These are phyloP conservation scores for Mycena belliarum DNA, from an alignment of 768 basidiomycete genomes.

Conservation along the genomic window DNA sequence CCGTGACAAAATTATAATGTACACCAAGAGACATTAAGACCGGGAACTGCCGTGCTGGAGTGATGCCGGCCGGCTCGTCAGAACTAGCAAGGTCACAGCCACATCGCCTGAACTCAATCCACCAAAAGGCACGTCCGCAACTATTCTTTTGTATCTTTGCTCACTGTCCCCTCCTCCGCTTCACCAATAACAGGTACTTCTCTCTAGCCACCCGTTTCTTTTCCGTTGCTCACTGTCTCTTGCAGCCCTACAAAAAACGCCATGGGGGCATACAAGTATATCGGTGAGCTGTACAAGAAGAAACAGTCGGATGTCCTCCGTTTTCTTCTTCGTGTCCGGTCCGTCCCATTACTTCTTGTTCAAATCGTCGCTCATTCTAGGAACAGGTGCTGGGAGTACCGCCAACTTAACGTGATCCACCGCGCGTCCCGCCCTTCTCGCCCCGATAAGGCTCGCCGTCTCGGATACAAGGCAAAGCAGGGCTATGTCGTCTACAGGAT, in stretches of 20 bases:
- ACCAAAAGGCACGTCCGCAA: conserved; percentile 15
- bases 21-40: too few relatives aligned
- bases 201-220: too few relatives aligned
- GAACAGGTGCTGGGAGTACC: conserved; percentile 99
- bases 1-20: too few relatives aligned
- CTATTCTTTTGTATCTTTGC: neutral
- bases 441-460: conserved; percentile 97
- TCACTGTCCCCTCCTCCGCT: too few relatives aligned
- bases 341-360: conserved; percentile 27
- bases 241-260: conserved; percentile 52
- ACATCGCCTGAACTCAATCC: neutral
- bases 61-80: too few relatives aligned
- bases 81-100: too few relatives aligned
- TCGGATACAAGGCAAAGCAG: conserved; percentile 99
- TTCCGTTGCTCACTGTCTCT: conserved; percentile 12
- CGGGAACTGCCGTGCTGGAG: too few relatives aligned
- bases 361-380: conserved; percentile 28
- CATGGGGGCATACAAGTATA: conserved; percentile 97
- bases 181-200: too few relatives aligned
- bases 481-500: conserved; percentile 98
- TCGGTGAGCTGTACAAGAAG: conserved; percentile 97
- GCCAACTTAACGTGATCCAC: conserved; percentile 97
- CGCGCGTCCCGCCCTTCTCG: conserved; percentile 97
- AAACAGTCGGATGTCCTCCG: conserved; percentile 97
- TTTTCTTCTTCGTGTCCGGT: conserved; percentile 97